Percentiles rank a stretch among this genome's conserved stretches.
Evolutionary conservation across 805 yeast genomes (phyloP).

Genomic region (Wickerhamiella azyma): DNA sequence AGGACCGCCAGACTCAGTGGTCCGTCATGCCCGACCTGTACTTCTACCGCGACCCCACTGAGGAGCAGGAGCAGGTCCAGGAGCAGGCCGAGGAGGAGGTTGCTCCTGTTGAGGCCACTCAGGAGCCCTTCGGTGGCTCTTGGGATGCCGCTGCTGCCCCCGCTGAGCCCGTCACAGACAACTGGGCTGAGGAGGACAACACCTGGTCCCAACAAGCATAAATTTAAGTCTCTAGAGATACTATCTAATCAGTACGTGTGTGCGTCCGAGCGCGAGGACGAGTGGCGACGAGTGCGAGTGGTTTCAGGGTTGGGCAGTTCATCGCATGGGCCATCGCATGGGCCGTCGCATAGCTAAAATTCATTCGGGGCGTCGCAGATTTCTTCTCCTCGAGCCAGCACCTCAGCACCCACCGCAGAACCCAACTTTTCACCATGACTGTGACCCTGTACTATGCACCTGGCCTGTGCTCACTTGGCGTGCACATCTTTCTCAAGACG

Average conservation of each 20-base stretch:
- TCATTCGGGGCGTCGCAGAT: no score
- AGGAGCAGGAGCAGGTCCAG: constrained; percentile 67
- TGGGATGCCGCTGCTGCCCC: constrained; percentile 25
- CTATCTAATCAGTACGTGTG: neutral
- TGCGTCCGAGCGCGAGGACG: no score
- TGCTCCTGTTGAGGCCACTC: constrained; percentile 52
- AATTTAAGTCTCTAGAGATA: neutral
- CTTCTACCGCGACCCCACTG: constrained; percentile 99
- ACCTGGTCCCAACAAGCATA: constrained; percentile 15
- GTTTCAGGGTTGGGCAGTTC: no score
- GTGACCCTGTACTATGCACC: no score
- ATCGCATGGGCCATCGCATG: no score
- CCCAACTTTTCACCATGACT: no score
- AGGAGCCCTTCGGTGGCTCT: constrained; percentile 28
- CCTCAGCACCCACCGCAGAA: no score
- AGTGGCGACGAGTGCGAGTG: no score
- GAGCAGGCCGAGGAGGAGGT: constrained; percentile 50
- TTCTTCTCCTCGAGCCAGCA: no score
- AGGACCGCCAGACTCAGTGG: constrained; percentile 96
- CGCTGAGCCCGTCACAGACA: constrained; percentile 34
- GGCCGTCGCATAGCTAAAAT: no score
- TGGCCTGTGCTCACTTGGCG: no score
- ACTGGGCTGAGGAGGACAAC: constrained; percentile 33
- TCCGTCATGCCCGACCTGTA: constrained; percentile 99
- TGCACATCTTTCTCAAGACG: no score